Conservation (phyloP, 179 eudicot genomes). For the Beta corolliflora region DNA sequence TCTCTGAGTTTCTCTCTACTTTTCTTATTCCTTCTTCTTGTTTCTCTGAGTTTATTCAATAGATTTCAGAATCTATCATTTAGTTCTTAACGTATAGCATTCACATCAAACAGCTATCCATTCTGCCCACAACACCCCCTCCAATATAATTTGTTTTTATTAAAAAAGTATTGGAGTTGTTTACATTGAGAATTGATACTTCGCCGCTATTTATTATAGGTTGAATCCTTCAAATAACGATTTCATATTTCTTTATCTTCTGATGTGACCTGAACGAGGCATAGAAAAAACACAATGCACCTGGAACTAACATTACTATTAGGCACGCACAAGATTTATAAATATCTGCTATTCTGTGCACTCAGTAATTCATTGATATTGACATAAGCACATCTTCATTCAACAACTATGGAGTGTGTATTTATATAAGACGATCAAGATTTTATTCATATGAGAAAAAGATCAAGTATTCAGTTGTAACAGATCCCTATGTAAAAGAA, state of each 20-base stretch:
- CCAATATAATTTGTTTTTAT: too few species aligned
- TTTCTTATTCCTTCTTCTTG: too few species aligned
- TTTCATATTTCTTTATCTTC: neutral
- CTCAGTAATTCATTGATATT: neutral
- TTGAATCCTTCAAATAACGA: neutral
- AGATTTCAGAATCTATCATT: too few species aligned
- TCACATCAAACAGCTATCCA: too few species aligned
- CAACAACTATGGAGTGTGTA: neutral
- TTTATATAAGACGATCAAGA: neutral
- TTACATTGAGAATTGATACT: neutral
- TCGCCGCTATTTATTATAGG: neutral
- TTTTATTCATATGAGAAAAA: neutral
- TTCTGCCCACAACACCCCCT: too few species aligned
- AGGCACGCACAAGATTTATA: neutral
- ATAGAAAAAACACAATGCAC: neutral
- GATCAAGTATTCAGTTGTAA: neutral
- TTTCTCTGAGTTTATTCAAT: too few species aligned
- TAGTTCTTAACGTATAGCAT: too few species aligned
- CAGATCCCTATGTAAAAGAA: slow-evolving; percentile 10
- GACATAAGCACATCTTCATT: neutral
- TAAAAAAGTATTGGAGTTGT: too few species aligned
- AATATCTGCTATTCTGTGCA: neutral
- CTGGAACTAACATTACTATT: neutral
- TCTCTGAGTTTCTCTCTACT: too few species aligned
- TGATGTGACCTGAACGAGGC: neutral